phyloP scores from a whole-genome alignment of 768 basidiomycete genomes.

The Lactarius hengduanensis region DNA sequence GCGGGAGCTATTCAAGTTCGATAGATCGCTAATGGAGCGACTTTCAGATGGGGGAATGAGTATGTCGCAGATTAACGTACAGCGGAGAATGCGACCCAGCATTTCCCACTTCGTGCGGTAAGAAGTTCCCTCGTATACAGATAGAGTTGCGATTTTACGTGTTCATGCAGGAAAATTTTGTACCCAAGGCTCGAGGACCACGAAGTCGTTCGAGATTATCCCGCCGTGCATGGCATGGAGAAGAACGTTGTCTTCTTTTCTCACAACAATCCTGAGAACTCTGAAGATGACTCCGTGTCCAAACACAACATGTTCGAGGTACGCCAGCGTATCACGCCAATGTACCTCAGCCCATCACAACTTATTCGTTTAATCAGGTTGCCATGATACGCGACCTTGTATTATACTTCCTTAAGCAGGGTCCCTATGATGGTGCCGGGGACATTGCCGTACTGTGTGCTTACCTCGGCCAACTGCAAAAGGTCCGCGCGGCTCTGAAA shows the following conservation, averaged over 20 bases:
- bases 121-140: slow-evolving; percentile 4
- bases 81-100: slow-evolving; percentile 70
- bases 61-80: slow-evolving; percentile 71
- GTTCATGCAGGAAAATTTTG: slow-evolving; percentile 47
- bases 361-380: slow-evolving; percentile 29
- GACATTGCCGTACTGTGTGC: slow-evolving; percentile 56
- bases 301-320: slow-evolving; percentile 72
- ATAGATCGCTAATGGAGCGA: slow-evolving; percentile 71
- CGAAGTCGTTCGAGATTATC: slow-evolving; percentile 48
- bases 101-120: slow-evolving; percentile 67
- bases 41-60: slow-evolving; percentile 53
- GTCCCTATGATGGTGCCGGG: slow-evolving; percentile 45
- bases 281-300: slow-evolving; percentile 58
- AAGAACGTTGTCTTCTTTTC: slow-evolving; percentile 68
- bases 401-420: slow-evolving; percentile 53
- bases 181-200: slow-evolving; percentile 64
- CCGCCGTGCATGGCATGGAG: slow-evolving; percentile 57
- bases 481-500: slow-evolving; percentile 43
- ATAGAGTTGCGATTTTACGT: not conserved
- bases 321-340: too few relatives aligned
- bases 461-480: slow-evolving; percentile 50
- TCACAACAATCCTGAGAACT: slow-evolving; percentile 61
- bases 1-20: slow-evolving; percentile 56
- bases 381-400: slow-evolving; percentile 55
- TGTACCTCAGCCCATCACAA: not conserved